Base-by-base conservation (phyloP, 257 asterid genomes). In the Echium plantagineum region DNA sequence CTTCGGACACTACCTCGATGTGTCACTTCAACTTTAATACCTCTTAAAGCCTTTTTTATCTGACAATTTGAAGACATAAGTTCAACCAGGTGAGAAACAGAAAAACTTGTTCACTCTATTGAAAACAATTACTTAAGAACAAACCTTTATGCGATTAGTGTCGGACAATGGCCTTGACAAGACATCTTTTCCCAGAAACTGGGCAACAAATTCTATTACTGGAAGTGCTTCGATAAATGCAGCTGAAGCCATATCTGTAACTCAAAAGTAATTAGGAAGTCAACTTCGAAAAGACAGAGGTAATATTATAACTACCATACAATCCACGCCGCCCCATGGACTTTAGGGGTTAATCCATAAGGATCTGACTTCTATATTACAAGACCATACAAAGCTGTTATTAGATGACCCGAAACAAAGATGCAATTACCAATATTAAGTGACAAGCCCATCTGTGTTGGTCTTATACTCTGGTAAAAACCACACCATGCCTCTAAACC, bases 401-500 rank as follows among this genome's bases (percentile, higher is more conserved):
- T 28, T 4, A 28, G 5, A 28, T 28, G 32, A 28, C 32, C 32
- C 32, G 5, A 28, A 28, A 4, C 4, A 28, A 28, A 51, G 58
- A 28, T 30, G 61, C 19, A 42, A 42, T 62, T 78, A 84, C 98
- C 98, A 61, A 93, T 89, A 73, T 93, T 93, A 52, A 93, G 95
- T 20, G 99, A 93, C 65, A 93, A 68, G 68, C 99, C 99, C 99
- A 93, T 93, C 71, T 93, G 97, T 19, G 97, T 93, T 30, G 99
- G 99, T 59, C 99, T 78, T 63, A 93, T 86, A 60, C 99, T 93
- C 82, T 93, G 99, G 68, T 93, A 93, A 73, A 93, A 93, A 24
- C 99, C 99, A 68, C 90, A 84, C 99, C 99, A 93, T 18, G 99
- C 95, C 80, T 93, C 99, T 70, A 93, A 79, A 32, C 99, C 99